These are phyloP conservation scores for Zygosaccharomyces gambellarensis DNA, from an alignment of 805 yeast genomes.

Conservation along the genomic window DNA sequence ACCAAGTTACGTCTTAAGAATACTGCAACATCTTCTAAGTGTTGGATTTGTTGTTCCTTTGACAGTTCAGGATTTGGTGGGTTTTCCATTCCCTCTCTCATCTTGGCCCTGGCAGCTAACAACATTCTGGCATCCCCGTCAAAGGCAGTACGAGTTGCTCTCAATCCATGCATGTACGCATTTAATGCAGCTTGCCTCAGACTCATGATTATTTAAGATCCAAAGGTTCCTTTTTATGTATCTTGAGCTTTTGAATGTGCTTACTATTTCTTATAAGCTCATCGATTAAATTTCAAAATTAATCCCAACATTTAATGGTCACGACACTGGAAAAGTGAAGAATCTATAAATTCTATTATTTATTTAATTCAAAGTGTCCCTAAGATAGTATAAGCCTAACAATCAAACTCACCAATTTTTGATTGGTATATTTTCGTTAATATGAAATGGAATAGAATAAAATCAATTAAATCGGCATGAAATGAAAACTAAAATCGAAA, in stretches of 20 bases:
- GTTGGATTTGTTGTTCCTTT: constrained; percentile 46
- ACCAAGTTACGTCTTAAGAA: constrained; percentile 76
- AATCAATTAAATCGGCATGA: not conserved
- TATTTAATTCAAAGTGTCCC: not conserved
- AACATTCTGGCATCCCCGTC: constrained; percentile 42
- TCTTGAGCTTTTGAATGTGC: not conserved
- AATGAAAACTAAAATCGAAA: not conserved
- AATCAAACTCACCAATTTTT: not conserved
- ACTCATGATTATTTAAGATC: constrained; percentile 5
- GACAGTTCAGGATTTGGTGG: constrained; percentile 48
- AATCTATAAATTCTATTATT: not conserved
- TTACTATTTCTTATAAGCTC: not conserved
- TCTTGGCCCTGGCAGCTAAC: constrained; percentile 54
- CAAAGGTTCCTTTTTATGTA: not conserved
- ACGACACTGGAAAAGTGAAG: not conserved
- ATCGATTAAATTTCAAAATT: not conserved
- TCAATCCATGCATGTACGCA: constrained; percentile 62
- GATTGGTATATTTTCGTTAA: not conserved
- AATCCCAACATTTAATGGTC: not conserved
- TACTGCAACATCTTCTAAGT: constrained; percentile 63
- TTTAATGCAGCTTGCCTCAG: constrained; percentile 32
- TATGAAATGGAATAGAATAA: not conserved
- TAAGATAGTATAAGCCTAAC: not conserved
- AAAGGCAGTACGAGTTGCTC: constrained; percentile 64
- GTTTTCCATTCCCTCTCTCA: constrained; percentile 45